These are phyloP conservation scores for Bolboschoenus planiculmis DNA, from an alignment of 176 grass and related monocot genomes.

Conservation along the genomic window DNA sequence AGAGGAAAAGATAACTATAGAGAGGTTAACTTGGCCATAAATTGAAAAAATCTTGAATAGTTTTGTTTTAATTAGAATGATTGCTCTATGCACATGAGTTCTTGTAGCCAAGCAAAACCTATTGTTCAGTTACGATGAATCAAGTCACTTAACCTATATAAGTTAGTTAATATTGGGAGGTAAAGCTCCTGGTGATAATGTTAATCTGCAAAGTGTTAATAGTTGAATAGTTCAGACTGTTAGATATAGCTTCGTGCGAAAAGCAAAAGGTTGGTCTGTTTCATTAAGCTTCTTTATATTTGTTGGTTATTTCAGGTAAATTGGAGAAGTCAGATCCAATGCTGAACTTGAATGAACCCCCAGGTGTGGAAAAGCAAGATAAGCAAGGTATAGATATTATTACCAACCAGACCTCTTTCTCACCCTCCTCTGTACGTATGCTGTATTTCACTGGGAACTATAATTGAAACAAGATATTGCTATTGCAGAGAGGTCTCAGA, in stretches of 20 bases:
- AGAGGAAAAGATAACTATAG: not conserved
- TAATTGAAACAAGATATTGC: not conserved
- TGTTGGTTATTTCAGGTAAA: not conserved
- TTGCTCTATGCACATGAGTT: not conserved
- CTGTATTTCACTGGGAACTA: not conserved
- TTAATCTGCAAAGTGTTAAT: not conserved
- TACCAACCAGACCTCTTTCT: not conserved
- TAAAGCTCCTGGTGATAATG: not conserved
- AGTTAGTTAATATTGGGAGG: not conserved
- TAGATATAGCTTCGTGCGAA: not conserved
- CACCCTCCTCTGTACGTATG: not conserved
- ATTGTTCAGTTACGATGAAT: not conserved
- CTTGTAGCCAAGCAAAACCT: not conserved
- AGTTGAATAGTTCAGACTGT: not conserved
- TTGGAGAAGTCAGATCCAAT: not conserved
- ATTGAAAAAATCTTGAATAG: not conserved
- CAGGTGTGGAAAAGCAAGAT: not conserved
- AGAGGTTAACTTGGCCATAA: not conserved
- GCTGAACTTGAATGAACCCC: not conserved
- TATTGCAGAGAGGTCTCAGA: not conserved
- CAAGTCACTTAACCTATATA: not conserved
- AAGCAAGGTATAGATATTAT: not conserved
- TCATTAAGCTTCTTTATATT: not conserved
- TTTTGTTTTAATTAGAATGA: not conserved
- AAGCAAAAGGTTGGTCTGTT: not conserved